Evolutionary conservation across 306 rosid genomes (phyloP).

Genomic region (Vachellia collinsii): DNA sequence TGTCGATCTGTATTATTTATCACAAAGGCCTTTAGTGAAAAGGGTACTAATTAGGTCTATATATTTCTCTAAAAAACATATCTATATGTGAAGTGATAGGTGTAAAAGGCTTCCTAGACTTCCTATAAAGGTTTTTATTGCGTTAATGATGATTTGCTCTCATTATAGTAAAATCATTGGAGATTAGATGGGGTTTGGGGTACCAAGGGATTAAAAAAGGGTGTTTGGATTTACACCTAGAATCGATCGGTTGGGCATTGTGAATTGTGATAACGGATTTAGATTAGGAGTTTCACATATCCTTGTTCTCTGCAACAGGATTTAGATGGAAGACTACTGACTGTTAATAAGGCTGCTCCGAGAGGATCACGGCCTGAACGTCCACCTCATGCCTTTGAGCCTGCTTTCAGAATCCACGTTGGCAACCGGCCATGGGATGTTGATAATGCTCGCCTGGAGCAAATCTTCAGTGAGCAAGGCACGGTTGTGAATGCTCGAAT

Average conservation of each 20-base stretch:
- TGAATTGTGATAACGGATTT: no score
- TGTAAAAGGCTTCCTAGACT: slow-evolving; percentile 16
- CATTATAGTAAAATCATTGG: background rate
- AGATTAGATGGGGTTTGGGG: no score
- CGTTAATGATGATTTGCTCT: background rate
- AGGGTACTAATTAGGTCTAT: no score
- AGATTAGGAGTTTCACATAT: background rate
- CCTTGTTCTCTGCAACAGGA: slow-evolving; percentile 52
- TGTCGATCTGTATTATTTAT: background rate
- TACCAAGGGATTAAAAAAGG: no score
- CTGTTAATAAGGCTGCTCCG: slow-evolving; percentile 93
- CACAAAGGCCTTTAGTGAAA: background rate
- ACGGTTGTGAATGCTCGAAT: slow-evolving; percentile 73
- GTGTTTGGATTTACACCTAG: no score
- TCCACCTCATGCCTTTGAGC: slow-evolving; percentile 51
- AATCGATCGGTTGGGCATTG: no score
- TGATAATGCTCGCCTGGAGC: slow-evolving; percentile 70
- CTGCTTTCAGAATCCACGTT: slow-evolving; percentile 62
- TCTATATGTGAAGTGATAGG: background rate
- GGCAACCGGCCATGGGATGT: slow-evolving; percentile 94
- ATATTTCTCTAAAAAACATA: no score
- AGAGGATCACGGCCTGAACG: slow-evolving; percentile 74
- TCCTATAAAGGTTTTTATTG: background rate
- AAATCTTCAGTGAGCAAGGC: slow-evolving; percentile 82
- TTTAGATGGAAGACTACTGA: slow-evolving; percentile 71